Evolutionary conservation across 331 rosid genomes (phyloP), one percentile per base, ranked within the genome.

Genomic region (Prunus yedoensis): DNA sequence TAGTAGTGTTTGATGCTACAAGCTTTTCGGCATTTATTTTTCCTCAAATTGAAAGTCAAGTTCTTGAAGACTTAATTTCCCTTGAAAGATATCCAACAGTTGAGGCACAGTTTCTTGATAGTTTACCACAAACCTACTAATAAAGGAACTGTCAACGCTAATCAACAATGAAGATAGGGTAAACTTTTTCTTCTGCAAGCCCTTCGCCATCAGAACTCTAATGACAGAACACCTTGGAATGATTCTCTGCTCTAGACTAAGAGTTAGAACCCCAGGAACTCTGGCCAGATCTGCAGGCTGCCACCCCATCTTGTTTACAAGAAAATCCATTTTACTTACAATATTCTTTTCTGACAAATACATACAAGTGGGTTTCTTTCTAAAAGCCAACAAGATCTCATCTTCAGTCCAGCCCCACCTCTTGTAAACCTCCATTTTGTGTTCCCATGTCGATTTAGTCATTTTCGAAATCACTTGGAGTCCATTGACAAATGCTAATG

Each of bases 351-450:
- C 83, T 0, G 87, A 71, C 14, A 51, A 0, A 1, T 3, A 1
- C 74, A 86, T 72, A 79, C 10, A 66, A 4, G 0, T 11, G 4
- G 85, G 89, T 49, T 41, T 12, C 78, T 28, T 80, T 16, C 54
- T 51, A 72, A 80, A 80, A 12, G 79, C 87, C 5, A 2, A 62
- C 54, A 83, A 30, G 59, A 50, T 58, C 9, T 70, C 51, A 54
- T 80, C 85, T 47, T 18, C 71, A 38, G 68, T 67, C 82, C 77
- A 83, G 27, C 84, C 72, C 13, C 49, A 52, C 30, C 41, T 32
- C 25, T 4, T 52, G n/a, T 52, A 70, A 6, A 52, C 15, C 14
- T 30, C 71, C 53, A 79, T 63, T 15, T 51, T 85, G 4, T 61
- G 66, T 47, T 63, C 64, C 87, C 82, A 80, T 17, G 3, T 68